A percentile compares a stretch with the other conserved stretches of the same genome.
These are phyloP conservation scores for Solanum appendiculatum DNA, from an alignment of 257 asterid genomes.

Conservation along the genomic window DNA sequence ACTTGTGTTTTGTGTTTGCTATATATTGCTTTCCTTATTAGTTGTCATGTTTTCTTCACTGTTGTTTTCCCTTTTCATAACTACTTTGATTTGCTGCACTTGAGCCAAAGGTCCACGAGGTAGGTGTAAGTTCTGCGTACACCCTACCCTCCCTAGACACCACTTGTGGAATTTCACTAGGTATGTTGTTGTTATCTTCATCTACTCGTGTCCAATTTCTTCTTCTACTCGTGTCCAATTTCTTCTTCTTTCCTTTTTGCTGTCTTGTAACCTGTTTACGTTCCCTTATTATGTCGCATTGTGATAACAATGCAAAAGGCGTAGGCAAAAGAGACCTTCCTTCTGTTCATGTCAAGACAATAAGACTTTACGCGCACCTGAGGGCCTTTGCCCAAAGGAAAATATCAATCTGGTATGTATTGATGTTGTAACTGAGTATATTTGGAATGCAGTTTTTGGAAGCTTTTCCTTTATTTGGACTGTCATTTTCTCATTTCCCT, in stretches of 20 bases:
- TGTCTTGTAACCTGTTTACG: neutral
- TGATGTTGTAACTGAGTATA: neutral
- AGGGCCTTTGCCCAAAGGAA: neutral
- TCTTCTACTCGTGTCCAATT: neutral
- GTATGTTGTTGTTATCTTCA: neutral
- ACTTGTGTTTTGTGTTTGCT: neutral
- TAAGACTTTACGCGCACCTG: neutral
- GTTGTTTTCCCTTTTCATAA: neutral
- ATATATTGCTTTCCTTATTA: neutral
- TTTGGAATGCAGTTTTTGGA: neutral
- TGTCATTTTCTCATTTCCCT: neutral
- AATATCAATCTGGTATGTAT: neutral
- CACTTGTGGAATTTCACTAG: neutral
- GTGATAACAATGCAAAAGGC: neutral
- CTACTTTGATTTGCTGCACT: neutral
- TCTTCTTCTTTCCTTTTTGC: neutral
- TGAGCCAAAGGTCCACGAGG: neutral
- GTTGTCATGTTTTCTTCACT: neutral
- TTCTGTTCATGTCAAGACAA: neutral
- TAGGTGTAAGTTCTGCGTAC: neutral
- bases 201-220: neutral
- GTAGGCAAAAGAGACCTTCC: neutral
- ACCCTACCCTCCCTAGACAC: neutral
- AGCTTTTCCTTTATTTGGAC: neutral
- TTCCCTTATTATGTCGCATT: neutral